A percentile compares a stretch with the other conserved stretches of the same genome.
Evolutionary conservation across 2,329 filamentous ascomycete species (phyloP).

Genomic region (Aspergillus oerlinghausenensis): DNA sequence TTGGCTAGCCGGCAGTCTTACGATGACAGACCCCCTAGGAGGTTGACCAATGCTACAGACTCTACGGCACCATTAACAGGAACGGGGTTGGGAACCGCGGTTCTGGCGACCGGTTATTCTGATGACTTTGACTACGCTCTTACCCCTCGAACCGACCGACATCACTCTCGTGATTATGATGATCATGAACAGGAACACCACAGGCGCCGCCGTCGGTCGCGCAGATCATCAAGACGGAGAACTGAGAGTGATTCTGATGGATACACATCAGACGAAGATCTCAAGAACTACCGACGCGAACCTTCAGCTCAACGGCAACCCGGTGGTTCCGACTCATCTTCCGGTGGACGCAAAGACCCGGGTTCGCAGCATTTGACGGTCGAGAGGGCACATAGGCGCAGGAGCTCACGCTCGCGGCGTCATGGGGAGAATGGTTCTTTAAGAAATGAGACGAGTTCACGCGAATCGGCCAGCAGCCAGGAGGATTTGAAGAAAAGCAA

Average conservation of each 20-base stretch:
- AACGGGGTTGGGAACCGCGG: slow-evolving; percentile 34
- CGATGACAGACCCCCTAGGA: slow-evolving; percentile 20
- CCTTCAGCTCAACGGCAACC: slow-evolving; percentile 21
- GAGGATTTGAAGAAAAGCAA: slow-evolving; percentile 31
- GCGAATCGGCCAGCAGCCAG: slow-evolving; percentile 12
- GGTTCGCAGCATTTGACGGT: slow-evolving; percentile 14
- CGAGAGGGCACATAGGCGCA: slow-evolving; percentile 18
- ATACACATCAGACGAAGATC: slow-evolving; percentile 31
- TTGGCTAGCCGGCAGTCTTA: slow-evolving; percentile 11
- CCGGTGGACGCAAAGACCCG: slow-evolving; percentile 17
- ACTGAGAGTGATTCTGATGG: slow-evolving; percentile 24
- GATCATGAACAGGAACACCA: slow-evolving; percentile 10
- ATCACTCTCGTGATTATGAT: slow-evolving; percentile 20
- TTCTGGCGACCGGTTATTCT: slow-evolving; percentile 32
- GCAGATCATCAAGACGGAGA: slow-evolving; percentile 19
- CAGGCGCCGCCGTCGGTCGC: slow-evolving; percentile 20
- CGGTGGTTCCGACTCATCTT: slow-evolving; percentile 23
- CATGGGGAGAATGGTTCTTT: slow-evolving; percentile 12
- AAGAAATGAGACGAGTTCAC: slow-evolving; percentile 15
- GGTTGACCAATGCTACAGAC: slow-evolving; percentile 9
- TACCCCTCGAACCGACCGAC: slow-evolving; percentile 18
- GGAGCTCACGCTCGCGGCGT: slow-evolving; percentile 23
- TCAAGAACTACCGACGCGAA: slow-evolving; percentile 27
- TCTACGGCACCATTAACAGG: slow-evolving; percentile 13
- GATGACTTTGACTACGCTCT: slow-evolving; percentile 29